A percentile compares a stretch with the other conserved stretches of the same genome.
Evolutionary conservation across 1,284 basidiomycete genomes (phyloP).

Genomic region (Baeospora myosura): DNA sequence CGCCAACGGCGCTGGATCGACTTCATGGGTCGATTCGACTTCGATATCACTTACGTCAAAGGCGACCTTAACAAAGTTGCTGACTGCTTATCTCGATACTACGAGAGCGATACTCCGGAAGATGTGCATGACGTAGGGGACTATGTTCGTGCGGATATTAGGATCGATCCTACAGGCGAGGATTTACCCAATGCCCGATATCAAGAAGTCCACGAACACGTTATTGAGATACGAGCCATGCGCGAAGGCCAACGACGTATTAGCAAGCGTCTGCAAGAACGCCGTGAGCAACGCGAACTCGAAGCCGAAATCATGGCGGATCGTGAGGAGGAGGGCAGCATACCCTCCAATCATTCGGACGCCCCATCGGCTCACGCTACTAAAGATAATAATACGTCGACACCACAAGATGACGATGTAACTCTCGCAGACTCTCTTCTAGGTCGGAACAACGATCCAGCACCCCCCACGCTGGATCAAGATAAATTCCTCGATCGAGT

Average conservation of each 20-base stretch:
- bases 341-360: constrained; percentile 2
- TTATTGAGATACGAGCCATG: constrained; percentile 1
- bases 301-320: constrained; percentile 5
- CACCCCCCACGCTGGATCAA: no score
- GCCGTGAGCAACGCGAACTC: constrained; percentile 2
- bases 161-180: constrained; percentile 21
- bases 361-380: not conserved
- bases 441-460: constrained; percentile 2
- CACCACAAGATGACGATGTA: not conserved
- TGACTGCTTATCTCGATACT: constrained; percentile 27
- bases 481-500: no score
- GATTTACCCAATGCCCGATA: constrained; percentile 16
- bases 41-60: constrained; percentile 24
- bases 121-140: constrained; percentile 15
- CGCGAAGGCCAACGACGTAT: not conserved
- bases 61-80: constrained; percentile 26
- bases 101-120: constrained; percentile 17
- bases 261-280: not conserved
- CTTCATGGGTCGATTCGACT: constrained; percentile 26
- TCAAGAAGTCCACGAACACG: constrained; percentile 1
- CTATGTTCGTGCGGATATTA: constrained; percentile 21
- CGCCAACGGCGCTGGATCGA: constrained; percentile 27
- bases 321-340: not conserved
- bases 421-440: not conserved
- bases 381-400: not conserved